Conservation (phyloP, 1,284 basidiomycete genomes). For the Apiotrichum gamsii region DNA sequence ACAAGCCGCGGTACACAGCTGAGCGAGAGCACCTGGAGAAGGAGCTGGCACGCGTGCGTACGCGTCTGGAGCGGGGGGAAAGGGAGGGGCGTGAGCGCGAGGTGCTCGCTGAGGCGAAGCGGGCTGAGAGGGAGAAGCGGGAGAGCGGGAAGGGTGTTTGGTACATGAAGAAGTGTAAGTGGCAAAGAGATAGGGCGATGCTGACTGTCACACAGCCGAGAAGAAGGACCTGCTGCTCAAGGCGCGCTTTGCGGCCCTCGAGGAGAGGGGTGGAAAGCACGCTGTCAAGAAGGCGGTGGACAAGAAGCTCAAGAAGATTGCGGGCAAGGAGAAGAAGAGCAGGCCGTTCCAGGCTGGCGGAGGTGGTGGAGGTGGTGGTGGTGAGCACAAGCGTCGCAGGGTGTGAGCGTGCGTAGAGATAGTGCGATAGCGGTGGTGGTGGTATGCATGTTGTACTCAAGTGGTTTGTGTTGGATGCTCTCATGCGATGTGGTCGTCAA, state of each 20-base stretch:
- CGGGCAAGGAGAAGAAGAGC: slow-evolving; percentile 81
- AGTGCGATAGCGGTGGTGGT: too few species aligned
- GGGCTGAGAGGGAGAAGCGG: slow-evolving; percentile 67
- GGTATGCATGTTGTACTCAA: too few species aligned
- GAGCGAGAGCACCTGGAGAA: slow-evolving; percentile 72
- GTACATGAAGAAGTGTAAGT: slow-evolving; percentile 75
- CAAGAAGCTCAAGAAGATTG: slow-evolving; percentile 78
- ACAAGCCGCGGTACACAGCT: slow-evolving; percentile 59
- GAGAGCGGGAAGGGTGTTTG: slow-evolving; percentile 72
- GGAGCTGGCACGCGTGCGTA: slow-evolving; percentile 71
- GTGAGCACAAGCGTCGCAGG: slow-evolving; percentile 13
- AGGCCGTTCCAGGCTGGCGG: slow-evolving; percentile 56
- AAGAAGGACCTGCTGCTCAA: slow-evolving; percentile 66
- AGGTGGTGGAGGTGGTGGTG: slow-evolving; percentile 14
- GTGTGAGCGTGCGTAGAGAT: too few species aligned
- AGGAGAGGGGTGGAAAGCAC: slow-evolving; percentile 62
- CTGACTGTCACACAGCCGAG: slow-evolving; percentile 54
- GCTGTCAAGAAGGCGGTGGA: slow-evolving; percentile 83
- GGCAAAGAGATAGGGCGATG: background rate
- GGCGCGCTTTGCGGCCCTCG: slow-evolving; percentile 69
- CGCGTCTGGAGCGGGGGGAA: slow-evolving; percentile 66
- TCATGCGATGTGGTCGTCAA: too few species aligned
- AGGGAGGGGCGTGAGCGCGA: slow-evolving; percentile 63
- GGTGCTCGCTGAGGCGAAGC: slow-evolving; percentile 57
- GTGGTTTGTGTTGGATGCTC: too few species aligned